Conservation (phyloP, 106 monocot species). For the Cymbidium sinense region DNA sequence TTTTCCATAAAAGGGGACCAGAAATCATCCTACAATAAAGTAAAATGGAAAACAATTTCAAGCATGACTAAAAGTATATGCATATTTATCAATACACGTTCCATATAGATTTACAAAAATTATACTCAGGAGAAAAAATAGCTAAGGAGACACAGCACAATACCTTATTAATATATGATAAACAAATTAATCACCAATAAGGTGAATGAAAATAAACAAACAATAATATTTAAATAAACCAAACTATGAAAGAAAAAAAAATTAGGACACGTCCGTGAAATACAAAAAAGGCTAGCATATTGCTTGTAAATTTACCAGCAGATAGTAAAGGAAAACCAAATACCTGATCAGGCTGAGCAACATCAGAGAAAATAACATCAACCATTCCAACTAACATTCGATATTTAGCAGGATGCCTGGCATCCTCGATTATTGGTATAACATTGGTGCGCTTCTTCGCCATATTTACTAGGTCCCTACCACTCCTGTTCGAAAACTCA, state of each 20-base stretch:
- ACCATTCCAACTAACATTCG: conserved; percentile 98
- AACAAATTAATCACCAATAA: not conserved
- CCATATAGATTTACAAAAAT: not conserved
- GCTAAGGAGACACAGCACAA: not conserved
- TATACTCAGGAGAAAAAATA: not conserved
- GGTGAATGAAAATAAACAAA: not conserved
- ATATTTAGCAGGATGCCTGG: conserved; percentile 93
- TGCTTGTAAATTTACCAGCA: too few relatives aligned
- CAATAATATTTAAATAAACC: not conserved
- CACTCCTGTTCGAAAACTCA: conserved; percentile 95
- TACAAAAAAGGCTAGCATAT: not conserved
- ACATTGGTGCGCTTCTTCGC: conserved; percentile 96
- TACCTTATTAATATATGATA: not conserved
- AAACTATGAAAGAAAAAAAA: not conserved
- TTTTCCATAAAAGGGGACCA: not conserved
- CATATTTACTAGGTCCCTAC: conserved; percentile 95
- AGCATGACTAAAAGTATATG: not conserved
- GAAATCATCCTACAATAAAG: not conserved
- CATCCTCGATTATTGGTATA: conserved; percentile 97
- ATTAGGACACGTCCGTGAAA: not conserved
- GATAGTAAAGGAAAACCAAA: not conserved
- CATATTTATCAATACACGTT: too few relatives aligned
- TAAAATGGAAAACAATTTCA: not conserved
- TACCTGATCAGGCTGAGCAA: conserved; percentile 99
- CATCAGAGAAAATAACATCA: conserved; percentile 98